Base-by-base conservation (phyloP, 768 basidiomycete genomes). In the Suillus americanus region DNA sequence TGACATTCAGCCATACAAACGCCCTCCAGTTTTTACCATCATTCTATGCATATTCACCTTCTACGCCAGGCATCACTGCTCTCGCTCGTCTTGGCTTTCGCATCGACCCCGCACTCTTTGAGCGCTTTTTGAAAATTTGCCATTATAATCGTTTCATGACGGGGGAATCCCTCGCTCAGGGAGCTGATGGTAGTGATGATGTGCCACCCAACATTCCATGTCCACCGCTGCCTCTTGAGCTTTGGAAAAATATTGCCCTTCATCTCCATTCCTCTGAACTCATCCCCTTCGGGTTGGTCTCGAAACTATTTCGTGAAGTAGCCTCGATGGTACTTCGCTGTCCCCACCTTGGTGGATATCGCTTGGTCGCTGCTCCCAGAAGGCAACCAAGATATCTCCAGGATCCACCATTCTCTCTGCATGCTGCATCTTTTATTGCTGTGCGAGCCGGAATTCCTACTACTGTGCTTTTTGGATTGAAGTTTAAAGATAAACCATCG, bases 11-110 rank as follows among this genome's bases (percentile, higher is more conserved):
- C 14, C 54, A 62, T 16, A 55, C 51, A 3, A 14, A 9, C 25
- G 55, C 54, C 35, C 25, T 59, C 35, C 62, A 28, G 20, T 62
- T 62, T 28, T 10, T 59, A 20, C 62, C 38, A 37, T 57, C 54
- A 40, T 62, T 57, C 16, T 56, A 37, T 28, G 62, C 37, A 30
- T 1, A 37, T n/a, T 23, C 30, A 7, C 62, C 62, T 33, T 62
- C 62, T 20, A 62, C 62, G 10, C 35, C n/a, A 12, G 62, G 62
- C 25, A 62, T 56, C 62, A 56, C 51, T 12, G 62, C 62, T 23
- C 62, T 62, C 35, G 33, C 51, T 14, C 62, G 51, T 37, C 48
- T 62, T 23, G 62, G 48, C 33, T 30, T 33, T 38, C 62, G 62
- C 18, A 60, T 25, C 18, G 63, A 64, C 25, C 43, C 60, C 20